Percentiles rank a stretch among this genome's conserved stretches.
phyloP scores from a whole-genome alignment of 345 rosid genomes.

The Lepidium didymum region DNA sequence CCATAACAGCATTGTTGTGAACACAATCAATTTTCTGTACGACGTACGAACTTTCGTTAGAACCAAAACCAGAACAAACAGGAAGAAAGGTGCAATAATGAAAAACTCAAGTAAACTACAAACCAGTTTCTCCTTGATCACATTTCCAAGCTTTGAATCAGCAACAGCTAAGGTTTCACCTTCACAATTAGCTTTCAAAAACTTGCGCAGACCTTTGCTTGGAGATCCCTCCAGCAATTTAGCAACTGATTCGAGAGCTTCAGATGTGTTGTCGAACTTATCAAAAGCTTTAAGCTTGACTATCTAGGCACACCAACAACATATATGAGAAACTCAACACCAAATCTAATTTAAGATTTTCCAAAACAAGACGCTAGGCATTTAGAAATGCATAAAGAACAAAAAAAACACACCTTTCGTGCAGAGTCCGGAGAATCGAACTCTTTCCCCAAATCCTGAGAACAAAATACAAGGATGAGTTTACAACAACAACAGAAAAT shows the following conservation, averaged over 20 bases:
- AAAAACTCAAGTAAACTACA: neutral
- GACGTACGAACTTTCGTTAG: too few species aligned
- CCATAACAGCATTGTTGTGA: constrained; percentile 87
- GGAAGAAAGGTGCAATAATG: too few species aligned
- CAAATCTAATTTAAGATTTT: neutral
- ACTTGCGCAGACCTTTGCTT: constrained; percentile 73
- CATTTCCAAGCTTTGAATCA: constrained; percentile 91
- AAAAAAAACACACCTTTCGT: constrained; percentile 38
- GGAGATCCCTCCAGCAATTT: constrained; percentile 65
- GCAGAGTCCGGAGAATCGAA: constrained; percentile 51
- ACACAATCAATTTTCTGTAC: constrained; percentile 80
- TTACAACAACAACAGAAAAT: neutral
- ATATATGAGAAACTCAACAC: neutral
- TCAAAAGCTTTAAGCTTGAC: constrained; percentile 80
- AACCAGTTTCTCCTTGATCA: constrained; percentile 86
- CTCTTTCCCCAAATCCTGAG: constrained; percentile 58
- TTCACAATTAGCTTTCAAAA: constrained; percentile 58
- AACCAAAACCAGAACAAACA: too few species aligned
- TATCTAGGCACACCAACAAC: constrained; percentile 27
- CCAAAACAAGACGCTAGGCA: neutral
- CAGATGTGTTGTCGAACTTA: constrained; percentile 85
- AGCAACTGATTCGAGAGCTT: constrained; percentile 74
- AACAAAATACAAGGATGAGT: neutral
- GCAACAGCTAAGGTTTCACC: constrained; percentile 73
- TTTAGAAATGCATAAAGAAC: neutral